These are phyloP conservation scores for Atalantia buxifolia DNA, from an alignment of 345 rosid genomes.

Conservation along the genomic window DNA sequence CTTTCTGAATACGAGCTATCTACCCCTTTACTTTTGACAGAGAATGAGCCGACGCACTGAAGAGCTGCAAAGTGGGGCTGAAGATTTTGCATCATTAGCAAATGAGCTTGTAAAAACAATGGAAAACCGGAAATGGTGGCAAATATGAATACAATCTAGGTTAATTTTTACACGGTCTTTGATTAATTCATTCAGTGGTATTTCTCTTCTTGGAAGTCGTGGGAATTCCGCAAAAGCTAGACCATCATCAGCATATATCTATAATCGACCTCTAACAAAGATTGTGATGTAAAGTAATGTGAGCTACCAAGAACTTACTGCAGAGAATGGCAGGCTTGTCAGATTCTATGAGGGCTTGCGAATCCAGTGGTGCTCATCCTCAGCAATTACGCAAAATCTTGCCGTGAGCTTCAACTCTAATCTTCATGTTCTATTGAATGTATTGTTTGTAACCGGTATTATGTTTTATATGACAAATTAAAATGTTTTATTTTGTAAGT, in stretches of 20 bases:
- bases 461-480: neutral
- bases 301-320: neutral
- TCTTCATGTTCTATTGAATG: neutral
- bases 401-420: neutral
- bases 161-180: neutral
- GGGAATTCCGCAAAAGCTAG: neutral
- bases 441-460: neutral
- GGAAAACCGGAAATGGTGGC: slow-evolving; percentile 81
- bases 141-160: slow-evolving; percentile 21
- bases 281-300: neutral
- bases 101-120: slow-evolving; percentile 62
- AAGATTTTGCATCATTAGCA: slow-evolving; percentile 61
- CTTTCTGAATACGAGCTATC: neutral
- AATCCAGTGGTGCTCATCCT: neutral
- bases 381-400: neutral
- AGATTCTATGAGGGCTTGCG: neutral
- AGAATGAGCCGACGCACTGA: slow-evolving; percentile 46
- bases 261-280: neutral
- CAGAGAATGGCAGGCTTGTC: neutral
- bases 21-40: slow-evolving; percentile 27
- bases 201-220: neutral
- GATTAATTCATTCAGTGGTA: neutral
- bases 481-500: neutral
- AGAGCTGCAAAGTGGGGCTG: slow-evolving; percentile 61
- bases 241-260: neutral